These are phyloP conservation scores for Backusella tuberculispora DNA, from an alignment of 192 early-diverging fungal genomes.

Conservation along the genomic window DNA sequence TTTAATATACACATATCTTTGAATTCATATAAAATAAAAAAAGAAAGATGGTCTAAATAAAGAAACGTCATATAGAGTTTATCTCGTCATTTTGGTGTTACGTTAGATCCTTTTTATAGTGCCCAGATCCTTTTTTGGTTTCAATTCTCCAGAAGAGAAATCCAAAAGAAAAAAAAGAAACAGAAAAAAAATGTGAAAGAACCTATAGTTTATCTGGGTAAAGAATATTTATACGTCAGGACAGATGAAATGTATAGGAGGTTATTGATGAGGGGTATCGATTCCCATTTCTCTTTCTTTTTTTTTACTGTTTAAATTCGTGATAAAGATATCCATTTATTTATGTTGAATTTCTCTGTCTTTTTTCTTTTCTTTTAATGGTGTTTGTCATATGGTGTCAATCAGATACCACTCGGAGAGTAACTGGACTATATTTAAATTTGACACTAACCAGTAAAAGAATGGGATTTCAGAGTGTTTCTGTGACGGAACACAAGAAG, in stretches of 20 bases:
- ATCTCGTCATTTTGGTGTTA: background rate
- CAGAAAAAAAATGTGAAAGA: background rate
- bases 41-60: background rate
- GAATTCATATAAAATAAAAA: too few relatives aligned
- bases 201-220: background rate
- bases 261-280: background rate
- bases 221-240: background rate
- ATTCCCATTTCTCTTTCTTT: background rate
- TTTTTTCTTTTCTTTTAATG: background rate
- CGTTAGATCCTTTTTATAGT: background rate
- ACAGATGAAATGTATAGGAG: background rate
- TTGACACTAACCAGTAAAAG: background rate
- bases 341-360: background rate
- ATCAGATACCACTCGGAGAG: background rate
- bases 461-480: background rate
- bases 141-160: slow-evolving; percentile 4
- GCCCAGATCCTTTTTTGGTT: background rate
- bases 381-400: background rate
- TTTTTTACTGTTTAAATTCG: background rate
- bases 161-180: background rate
- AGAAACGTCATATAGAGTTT: background rate
- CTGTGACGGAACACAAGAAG: background rate
- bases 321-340: background rate
- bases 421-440: background rate
- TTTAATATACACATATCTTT: too few relatives aligned